These are phyloP conservation scores for Aspergillus carlsbadensis DNA, from an alignment of 495 filamentous ascomycete species.

Conservation along the genomic window DNA sequence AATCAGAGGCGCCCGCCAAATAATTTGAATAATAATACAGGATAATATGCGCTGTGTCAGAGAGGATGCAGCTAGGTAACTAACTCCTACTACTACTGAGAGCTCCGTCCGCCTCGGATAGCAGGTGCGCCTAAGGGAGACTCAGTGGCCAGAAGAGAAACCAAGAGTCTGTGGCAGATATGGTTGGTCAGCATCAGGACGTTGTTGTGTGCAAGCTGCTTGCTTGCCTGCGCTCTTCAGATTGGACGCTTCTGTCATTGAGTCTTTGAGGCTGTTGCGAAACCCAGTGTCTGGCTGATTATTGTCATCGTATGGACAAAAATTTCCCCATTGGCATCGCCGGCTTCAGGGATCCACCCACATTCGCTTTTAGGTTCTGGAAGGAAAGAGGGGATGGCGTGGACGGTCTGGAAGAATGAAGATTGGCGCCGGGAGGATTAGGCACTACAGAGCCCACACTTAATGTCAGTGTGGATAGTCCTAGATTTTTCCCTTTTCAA, in stretches of 20 bases:
- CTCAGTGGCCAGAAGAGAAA: not conserved
- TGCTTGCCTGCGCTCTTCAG: constrained; percentile 10
- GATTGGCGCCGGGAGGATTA: constrained; percentile 28
- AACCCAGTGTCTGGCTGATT: not conserved
- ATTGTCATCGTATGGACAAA: not conserved
- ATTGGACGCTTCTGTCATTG: not conserved
- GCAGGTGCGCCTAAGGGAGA: constrained; percentile 3
- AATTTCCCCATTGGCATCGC: constrained; percentile 16
- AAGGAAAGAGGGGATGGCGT: constrained; percentile 7
- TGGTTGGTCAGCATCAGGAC: constrained; percentile 4
- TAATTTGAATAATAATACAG: constrained; percentile 5
- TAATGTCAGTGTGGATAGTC: not conserved
- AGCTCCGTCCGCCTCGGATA: constrained; percentile 6
- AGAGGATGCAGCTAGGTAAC: constrained; percentile 16
- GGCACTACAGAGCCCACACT: constrained; percentile 13
- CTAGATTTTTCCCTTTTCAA: not conserved
- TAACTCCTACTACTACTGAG: constrained; percentile 6
- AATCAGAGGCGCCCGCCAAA: not conserved
- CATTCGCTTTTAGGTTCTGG: constrained; percentile 17
- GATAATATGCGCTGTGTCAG: constrained; percentile 12
- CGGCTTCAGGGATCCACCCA: constrained; percentile 4
- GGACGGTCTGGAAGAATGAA: constrained; percentile 24
- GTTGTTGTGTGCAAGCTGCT: not conserved
- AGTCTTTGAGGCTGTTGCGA: not conserved
- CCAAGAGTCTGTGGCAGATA: constrained; percentile 10